A percentile compares a stretch with the other conserved stretches of the same genome.
phyloP scores from a whole-genome alignment of 2,329 filamentous ascomycete genomes.

The Calonectria pseudoturangicola region DNA sequence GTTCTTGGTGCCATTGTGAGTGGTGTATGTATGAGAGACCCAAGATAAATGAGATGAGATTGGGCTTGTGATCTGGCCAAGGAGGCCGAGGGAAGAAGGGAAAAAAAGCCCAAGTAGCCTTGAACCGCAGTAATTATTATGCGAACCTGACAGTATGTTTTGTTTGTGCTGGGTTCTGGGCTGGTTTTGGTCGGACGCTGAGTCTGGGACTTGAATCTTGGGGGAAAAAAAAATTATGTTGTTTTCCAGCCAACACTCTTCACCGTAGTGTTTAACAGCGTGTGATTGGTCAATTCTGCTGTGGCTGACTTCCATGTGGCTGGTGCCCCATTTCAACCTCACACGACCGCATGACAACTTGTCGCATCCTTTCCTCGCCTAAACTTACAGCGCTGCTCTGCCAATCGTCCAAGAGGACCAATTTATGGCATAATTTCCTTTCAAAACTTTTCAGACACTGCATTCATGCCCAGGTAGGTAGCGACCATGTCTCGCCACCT shows the following conservation, averaged over 20 bases:
- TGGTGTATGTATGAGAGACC: conserved; percentile 7
- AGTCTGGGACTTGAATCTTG: conserved; percentile 35
- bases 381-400: conserved; percentile 22
- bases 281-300: conserved; percentile 47
- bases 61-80: not conserved
- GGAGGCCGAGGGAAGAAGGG: not conserved
- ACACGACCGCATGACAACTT: conserved; percentile 23
- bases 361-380: conserved; percentile 22
- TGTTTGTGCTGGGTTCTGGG: not conserved
- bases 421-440: not conserved
- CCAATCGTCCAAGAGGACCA: not conserved
- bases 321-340: conserved; percentile 40
- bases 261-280: conserved; percentile 24
- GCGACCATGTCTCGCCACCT: conserved; percentile 33
- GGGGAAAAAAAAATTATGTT: conserved; percentile 40
- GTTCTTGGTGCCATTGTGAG: conserved; percentile 52
- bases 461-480: not conserved
- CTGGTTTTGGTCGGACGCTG: conserved; percentile 31
- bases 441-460: not conserved
- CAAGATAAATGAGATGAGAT: conserved; percentile 15
- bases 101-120: not conserved
- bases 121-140: not conserved
- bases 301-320: conserved; percentile 40
- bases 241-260: conserved; percentile 45
- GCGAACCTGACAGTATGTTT: not conserved